Percentiles rank a stretch among this genome's conserved stretches.
These are phyloP conservation scores for Penicillium waksmanii DNA, from an alignment of 495 filamentous ascomycete species.

Conservation along the genomic window DNA sequence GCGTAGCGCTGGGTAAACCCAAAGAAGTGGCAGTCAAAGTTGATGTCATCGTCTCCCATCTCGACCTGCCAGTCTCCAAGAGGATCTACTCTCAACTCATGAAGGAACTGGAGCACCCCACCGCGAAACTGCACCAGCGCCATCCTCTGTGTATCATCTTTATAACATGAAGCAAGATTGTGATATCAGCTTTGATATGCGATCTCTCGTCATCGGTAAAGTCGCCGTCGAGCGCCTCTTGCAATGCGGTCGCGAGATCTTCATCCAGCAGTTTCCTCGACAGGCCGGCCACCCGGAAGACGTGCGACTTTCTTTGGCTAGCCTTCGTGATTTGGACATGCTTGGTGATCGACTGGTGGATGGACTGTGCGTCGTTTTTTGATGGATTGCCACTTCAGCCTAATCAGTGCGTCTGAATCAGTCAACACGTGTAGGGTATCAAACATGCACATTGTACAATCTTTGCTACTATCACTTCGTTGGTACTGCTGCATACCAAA, in stretches of 20 bases:
- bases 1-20: too few relatives aligned
- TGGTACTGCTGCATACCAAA: not conserved
- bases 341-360: not conserved
- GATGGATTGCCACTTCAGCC: not conserved
- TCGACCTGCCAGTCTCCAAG: too few relatives aligned
- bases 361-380: not conserved
- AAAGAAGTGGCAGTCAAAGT: too few relatives aligned
- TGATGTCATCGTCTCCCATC: too few relatives aligned
- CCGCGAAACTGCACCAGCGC: not conserved
- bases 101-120: not conserved
- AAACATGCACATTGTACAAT: not conserved
- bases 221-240: not conserved
- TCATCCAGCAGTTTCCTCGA: not conserved
- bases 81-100: not conserved
- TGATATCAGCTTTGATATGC: not conserved
- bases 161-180: not conserved
- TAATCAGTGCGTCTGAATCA: not conserved
- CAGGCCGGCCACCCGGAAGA: not conserved
- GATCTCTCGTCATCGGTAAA: not conserved
- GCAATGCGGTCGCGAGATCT: not conserved
- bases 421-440: not conserved
- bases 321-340: not conserved
- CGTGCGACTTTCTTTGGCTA: not conserved
- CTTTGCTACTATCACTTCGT: not conserved
- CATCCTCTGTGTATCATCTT: not conserved